Evolutionary conservation across 1,284 basidiomycete genomes (phyloP).

Genomic region (Puccinia horiana): DNA sequence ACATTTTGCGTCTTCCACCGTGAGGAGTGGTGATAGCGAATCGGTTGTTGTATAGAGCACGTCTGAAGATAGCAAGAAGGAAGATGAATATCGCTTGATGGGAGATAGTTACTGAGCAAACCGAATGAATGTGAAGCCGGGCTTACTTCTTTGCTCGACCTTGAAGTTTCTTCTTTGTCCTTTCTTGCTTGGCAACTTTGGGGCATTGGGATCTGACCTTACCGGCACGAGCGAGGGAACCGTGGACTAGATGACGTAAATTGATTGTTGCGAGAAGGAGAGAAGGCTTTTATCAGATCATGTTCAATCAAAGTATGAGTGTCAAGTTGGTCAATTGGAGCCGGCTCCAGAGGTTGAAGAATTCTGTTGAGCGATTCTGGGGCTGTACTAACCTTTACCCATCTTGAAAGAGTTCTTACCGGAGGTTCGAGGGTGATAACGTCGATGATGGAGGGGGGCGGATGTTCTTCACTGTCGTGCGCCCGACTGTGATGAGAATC

Average conservation of each 20-base stretch:
- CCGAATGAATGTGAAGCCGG: too few relatives aligned
- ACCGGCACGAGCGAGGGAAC: slow-evolving; percentile 60
- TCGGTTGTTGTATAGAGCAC: slow-evolving; percentile 38
- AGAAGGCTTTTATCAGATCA: background rate
- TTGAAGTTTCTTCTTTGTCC: slow-evolving; percentile 55
- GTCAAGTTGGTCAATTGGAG: background rate
- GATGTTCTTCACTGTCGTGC: too few relatives aligned
- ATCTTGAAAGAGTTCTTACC: background rate
- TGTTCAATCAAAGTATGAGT: background rate
- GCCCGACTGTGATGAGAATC: too few relatives aligned
- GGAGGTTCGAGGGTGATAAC: too few relatives aligned
- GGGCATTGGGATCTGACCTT: slow-evolving; percentile 60
- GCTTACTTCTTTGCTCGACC: slow-evolving; percentile 48
- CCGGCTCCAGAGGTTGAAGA: too few relatives aligned
- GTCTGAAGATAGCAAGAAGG: slow-evolving; percentile 13
- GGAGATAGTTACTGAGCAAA: background rate
- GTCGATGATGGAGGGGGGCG: too few relatives aligned
- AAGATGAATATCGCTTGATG: background rate
- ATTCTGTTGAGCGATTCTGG: background rate
- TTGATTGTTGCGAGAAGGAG: background rate
- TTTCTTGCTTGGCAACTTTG: slow-evolving; percentile 60
- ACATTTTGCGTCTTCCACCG: slow-evolving; percentile 47
- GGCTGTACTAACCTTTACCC: slow-evolving; percentile 9
- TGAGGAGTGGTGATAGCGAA: slow-evolving; percentile 29
- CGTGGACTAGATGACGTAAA: slow-evolving; percentile 55